A percentile compares a stretch with the other conserved stretches of the same genome.
Conservation (phyloP, 2,329 filamentous ascomycete species). For the Penicillium palitans region DNA sequence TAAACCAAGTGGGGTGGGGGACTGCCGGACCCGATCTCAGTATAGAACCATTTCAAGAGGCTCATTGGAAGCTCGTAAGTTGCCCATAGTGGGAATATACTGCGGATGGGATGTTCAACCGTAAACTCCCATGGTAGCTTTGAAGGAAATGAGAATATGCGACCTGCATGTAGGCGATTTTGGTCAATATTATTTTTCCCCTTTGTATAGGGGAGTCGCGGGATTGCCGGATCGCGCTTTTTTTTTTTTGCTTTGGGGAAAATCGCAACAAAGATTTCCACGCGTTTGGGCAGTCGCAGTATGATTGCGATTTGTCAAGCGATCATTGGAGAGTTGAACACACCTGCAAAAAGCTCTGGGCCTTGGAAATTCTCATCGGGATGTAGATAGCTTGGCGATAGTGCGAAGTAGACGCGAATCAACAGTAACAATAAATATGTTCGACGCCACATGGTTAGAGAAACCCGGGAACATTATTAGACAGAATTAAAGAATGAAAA, state of each 20-base stretch:
- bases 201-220: slow-evolving; percentile 6
- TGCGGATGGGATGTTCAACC: slow-evolving; percentile 81
- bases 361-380: slow-evolving; percentile 99
- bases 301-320: background rate
- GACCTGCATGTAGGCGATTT: slow-evolving; percentile 58
- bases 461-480: slow-evolving; percentile 21
- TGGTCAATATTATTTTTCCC: slow-evolving; percentile 8
- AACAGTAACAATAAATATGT: slow-evolving; percentile 81
- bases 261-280: background rate
- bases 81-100: slow-evolving; percentile 94
- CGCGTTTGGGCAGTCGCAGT: background rate
- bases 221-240: slow-evolving; percentile 2
- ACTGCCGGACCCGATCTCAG: slow-evolving; percentile 75
- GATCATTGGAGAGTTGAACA: slow-evolving; percentile 34
- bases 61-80: slow-evolving; percentile 94
- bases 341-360: slow-evolving; percentile 94
- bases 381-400: slow-evolving; percentile 94
- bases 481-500: slow-evolving; percentile 10
- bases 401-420: slow-evolving; percentile 87
- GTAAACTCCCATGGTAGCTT: slow-evolving; percentile 96
- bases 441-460: slow-evolving; percentile 77
- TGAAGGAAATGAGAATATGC: slow-evolving; percentile 89
- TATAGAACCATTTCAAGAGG: slow-evolving; percentile 87
- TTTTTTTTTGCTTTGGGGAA: background rate
- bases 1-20: slow-evolving; percentile 79